Evolutionary conservation across 2,329 filamentous ascomycete species (phyloP).

Genomic region (Aquanectria penicillioides): DNA sequence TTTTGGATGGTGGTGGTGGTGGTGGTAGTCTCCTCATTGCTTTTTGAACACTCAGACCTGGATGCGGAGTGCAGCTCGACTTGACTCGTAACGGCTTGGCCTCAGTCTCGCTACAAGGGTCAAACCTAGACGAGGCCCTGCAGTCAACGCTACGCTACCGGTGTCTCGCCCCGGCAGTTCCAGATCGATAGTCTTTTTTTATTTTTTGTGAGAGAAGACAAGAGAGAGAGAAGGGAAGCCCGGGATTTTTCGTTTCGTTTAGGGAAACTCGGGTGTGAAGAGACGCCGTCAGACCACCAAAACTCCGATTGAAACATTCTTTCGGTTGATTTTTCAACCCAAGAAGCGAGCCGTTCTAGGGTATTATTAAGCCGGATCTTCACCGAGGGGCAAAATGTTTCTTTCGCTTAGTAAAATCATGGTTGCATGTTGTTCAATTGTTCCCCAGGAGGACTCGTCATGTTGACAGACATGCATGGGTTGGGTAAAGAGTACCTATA

Average conservation of each 20-base stretch:
- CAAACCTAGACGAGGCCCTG: too few species aligned
- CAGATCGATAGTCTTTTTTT: too few species aligned
- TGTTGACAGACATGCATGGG: too few species aligned
- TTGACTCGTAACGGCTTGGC: slow-evolving; percentile 4
- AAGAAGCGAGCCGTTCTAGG: neutral
- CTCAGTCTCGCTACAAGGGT: neutral
- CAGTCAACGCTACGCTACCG: too few species aligned
- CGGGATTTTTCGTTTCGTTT: neutral
- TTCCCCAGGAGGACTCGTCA: too few species aligned
- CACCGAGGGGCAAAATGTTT: slow-evolving; percentile 5
- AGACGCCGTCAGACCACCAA: neutral
- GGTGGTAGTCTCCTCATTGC: too few species aligned
- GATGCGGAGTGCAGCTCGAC: slow-evolving; percentile 2
- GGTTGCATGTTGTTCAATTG: too few species aligned
- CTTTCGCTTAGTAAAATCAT: slow-evolving; percentile 1
- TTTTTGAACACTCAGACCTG: neutral
- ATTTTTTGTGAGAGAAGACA: too few species aligned
- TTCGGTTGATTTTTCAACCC: neutral
- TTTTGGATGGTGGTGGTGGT: too few species aligned
- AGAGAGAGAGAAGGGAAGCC: neutral
- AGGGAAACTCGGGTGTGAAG: neutral
- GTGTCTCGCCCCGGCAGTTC: too few species aligned
- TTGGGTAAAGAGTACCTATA: too few species aligned
- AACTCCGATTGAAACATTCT: neutral
- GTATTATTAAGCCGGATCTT: neutral